These are phyloP conservation scores for Pleurotus tuber-regium DNA, from an alignment of 768 basidiomycete genomes.

Conservation along the genomic window DNA sequence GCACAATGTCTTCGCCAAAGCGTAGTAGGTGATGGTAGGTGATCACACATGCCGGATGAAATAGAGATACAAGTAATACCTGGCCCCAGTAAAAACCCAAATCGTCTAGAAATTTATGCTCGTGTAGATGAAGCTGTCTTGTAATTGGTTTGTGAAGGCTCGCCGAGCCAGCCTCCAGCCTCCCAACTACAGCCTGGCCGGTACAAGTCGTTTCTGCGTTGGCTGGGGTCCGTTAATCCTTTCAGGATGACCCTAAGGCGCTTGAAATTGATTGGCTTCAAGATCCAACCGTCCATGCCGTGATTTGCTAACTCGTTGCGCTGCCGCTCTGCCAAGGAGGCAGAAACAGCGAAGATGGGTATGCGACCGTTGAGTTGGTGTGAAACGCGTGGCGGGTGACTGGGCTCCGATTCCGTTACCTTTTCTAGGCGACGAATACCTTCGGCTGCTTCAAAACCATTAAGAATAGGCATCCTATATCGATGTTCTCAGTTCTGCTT, in stretches of 20 bases:
- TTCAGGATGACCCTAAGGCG: constrained; percentile 55
- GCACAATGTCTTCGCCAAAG: no score
- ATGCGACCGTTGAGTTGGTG: constrained; percentile 58
- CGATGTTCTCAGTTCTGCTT: not conserved
- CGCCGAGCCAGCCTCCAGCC: constrained; percentile 56
- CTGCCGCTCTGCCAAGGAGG: constrained; percentile 61
- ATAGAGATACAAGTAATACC: no score
- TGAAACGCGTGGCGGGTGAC: constrained; percentile 33
- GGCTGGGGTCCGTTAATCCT: constrained; percentile 52
- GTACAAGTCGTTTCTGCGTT: constrained; percentile 54
- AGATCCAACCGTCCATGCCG: constrained; percentile 79
- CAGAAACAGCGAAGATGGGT: constrained; percentile 82
- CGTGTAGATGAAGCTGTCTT: no score
- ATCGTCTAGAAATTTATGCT: no score
- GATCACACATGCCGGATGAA: no score
- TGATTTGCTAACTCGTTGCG: constrained; percentile 46
- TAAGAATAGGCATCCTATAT: constrained; percentile 73
- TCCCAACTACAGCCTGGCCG: constrained; percentile 56
- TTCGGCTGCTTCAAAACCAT: constrained; percentile 68
- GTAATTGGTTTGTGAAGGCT: not conserved
- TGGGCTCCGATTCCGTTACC: constrained; percentile 9
- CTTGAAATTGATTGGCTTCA: constrained; percentile 81
- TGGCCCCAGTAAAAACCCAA: no score
- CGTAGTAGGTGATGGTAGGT: no score
- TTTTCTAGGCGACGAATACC: constrained; percentile 64